phyloP scores from a whole-genome alignment of 1,284 basidiomycete genomes.

The Vanrija sp. region DNA sequence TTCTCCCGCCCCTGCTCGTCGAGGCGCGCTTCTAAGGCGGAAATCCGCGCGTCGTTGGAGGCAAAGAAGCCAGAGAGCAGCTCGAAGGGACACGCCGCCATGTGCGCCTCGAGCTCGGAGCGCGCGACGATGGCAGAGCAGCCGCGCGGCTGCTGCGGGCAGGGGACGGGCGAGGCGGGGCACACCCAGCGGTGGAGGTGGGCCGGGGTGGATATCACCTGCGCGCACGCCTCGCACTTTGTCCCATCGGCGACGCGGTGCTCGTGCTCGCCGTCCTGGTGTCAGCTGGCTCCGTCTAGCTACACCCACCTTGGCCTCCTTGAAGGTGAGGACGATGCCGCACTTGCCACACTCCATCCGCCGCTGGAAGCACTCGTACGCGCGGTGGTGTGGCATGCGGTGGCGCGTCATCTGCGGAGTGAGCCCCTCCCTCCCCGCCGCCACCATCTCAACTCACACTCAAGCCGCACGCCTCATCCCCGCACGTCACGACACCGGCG shows the following conservation, averaged over 20 bases:
- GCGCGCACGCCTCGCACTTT: conserved; percentile 17
- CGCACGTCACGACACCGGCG: conserved; percentile 59
- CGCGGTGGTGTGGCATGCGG: conserved; percentile 35
- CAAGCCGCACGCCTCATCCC: conserved; percentile 43
- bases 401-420: conserved; percentile 32
- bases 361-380: conserved; percentile 42
- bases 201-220: neutral
- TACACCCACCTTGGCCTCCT: conserved; percentile 22
- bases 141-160: conserved; percentile 56
- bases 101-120: conserved; percentile 51
- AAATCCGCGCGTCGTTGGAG: conserved; percentile 52
- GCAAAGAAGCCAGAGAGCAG: conserved; percentile 60
- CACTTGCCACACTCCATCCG: conserved; percentile 38
- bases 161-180: conserved; percentile 49
- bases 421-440: conserved; percentile 32
- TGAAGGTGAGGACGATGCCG: conserved; percentile 27
- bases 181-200: conserved; percentile 33
- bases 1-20: conserved; percentile 59
- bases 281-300: neutral
- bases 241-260: neutral
- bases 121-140: conserved; percentile 58
- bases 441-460: conserved; percentile 50
- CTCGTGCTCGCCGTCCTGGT: conserved; percentile 3
- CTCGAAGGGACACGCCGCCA: conserved; percentile 59
- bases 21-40: conserved; percentile 48